phyloP scores from a whole-genome alignment of 305 asterid species.

The Solanum hybrid region DNA sequence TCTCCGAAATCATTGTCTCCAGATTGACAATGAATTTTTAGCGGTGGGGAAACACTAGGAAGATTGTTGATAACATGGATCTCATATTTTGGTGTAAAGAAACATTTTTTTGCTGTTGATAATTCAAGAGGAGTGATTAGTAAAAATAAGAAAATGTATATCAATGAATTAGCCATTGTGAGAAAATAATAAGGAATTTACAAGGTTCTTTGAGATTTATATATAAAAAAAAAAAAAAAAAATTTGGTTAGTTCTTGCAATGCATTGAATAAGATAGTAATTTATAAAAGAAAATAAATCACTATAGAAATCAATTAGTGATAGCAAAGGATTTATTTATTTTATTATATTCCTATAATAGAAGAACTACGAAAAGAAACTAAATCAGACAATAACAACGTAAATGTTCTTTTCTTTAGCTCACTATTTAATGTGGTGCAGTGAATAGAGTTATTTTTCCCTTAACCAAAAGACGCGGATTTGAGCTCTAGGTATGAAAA shows the following conservation, averaged over 20 bases:
- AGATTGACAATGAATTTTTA: slow-evolving; percentile 5
- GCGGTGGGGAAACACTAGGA: background rate
- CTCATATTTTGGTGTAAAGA: background rate
- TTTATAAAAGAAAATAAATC: background rate
- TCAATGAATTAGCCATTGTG: background rate
- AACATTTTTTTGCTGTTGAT: background rate
- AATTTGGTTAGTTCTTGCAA: background rate
- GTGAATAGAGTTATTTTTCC: too few relatives aligned
- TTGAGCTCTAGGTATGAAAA: background rate
- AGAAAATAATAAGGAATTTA: background rate
- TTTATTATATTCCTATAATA: background rate
- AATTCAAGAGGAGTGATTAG: background rate
- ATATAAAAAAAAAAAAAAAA: background rate
- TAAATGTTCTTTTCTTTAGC: background rate
- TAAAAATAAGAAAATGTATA: background rate
- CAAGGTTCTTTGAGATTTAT: background rate
- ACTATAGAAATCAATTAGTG: background rate
- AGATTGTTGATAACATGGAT: slow-evolving; percentile 2
- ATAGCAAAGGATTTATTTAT: background rate
- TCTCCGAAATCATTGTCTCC: slow-evolving; percentile 2
- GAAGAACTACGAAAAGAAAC: background rate
- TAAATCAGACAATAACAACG: background rate
- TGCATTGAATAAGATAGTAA: background rate
- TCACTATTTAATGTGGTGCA: background rate
- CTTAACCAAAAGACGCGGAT: background rate